Evolutionary conservation across 208 protist species (phyloP), one percentile per base, ranked within the genome.

Genomic region (Trypanosoma vivax): DNA sequence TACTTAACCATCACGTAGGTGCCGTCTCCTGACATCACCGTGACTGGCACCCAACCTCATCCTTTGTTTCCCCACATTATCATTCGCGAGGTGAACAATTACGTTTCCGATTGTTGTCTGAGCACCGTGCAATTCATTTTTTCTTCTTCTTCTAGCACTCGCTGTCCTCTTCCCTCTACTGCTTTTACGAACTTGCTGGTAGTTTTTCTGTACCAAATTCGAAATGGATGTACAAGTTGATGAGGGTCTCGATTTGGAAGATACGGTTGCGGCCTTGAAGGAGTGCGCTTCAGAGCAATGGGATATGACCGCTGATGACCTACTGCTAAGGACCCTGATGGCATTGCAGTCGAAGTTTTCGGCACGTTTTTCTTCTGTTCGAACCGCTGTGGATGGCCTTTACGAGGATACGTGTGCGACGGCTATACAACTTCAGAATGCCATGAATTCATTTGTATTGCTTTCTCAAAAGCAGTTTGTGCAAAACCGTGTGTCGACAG

Each of bases 381-480:
- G 46, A 39, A 37, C 54, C 0, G 52, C 60, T 3, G 65, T 88
- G 5, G 66, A 80, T 13, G 46, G 37, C 9, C 68, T 84, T 34
- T 46, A 35, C 38, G 33, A 69, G 11, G 60, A 71, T 51, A 64
- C 65, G 10, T 38, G 37, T 3, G 59, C 59, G 2, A 53, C 66
- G 7, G 68, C 70, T 60, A 49, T 60, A 34, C 49, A 56, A 38
- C 55, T 87, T 49, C 34, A 70, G 18, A 90, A 87, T 59, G 54
- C 69, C 10, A 70, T 83, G 52, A 86, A 79, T 52, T 41, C 63
- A 1, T 73, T 90, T 21, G 50, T 74, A 19, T 58, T 87, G 19
- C 55, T 90, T 0, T 73, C 83, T 5, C 76, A 90, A 37, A 60
- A 69, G 37, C 67, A 81, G 45, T 90, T 90, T 67, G 73, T 90